Evolutionary conservation across 441 rosid genomes (phyloP), one percentile per base, ranked within the genome.

Genomic region (Syzygium syzygioides): DNA sequence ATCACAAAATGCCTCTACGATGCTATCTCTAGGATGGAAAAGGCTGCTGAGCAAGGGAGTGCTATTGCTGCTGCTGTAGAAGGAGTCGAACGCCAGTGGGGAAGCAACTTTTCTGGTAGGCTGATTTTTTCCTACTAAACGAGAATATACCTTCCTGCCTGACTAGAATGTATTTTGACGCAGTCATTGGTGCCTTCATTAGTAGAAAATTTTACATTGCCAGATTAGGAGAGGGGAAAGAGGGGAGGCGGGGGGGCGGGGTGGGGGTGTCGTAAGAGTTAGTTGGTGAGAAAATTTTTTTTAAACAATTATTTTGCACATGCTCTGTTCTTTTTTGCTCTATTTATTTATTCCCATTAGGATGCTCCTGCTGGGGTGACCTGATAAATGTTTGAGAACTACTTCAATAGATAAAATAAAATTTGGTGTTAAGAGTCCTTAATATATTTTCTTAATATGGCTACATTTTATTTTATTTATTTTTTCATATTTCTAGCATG

Each of bases 41-140:
- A 97, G 95, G 98, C 96, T 56, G 98, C 98, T 45, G 99, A 97
- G 94, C 98, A 97, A 90, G 98, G 99, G 25, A 97, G 96, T 91
- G 98, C 98, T 52, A 94, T 98, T 91, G 98, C 99, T 79, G 95
- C 99, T 90, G 98, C 98, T 55, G 99, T 97, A 52, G 99, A 98
- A 92, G 99, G 99, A 86, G 99, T 96, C 60, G 98, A 96, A 90
- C 96, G 95, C 80, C 98, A 98, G 60, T 94, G 95, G 95, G 99
- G 98, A 91, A 94, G 88, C 90, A 94, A 94, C 55, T 92, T 91
- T 86, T 89, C 98, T 52, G 96, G 97, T 96, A 85, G 79, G 92
- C 89, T 87, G 23, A 83, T 85, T 48, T 37, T 68, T 56, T 57
- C 54, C 30, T 23, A n/a, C 34, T 57, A 25, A 85, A 85, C 37